Base-by-base conservation (phyloP, 805 yeast species). In the Wickerhamomyces canadensis region DNA sequence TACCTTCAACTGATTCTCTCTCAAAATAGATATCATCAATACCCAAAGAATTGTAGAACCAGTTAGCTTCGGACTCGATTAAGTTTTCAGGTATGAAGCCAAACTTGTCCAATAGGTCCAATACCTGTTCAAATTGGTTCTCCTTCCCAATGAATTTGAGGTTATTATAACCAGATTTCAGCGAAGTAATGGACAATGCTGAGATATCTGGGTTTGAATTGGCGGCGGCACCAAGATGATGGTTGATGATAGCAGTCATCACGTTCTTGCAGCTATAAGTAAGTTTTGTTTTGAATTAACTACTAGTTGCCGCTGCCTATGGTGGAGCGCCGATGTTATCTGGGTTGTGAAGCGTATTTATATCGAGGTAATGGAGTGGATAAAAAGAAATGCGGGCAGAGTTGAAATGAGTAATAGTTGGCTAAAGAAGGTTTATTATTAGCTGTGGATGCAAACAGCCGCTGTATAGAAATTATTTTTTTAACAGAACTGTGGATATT, bases 21-120 rank as follows among this genome's bases (percentile, higher is more conserved):
- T 93, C 93, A 58, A 91, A 89, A 62, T 84, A 91, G 22, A 86
- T 81, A 55, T 88, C 96, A 56, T 89, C 96, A 42, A 91, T 87
- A 19, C 96, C 96, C 47, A 91, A 70, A 28, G 75, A 64, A 40
- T 83, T 77, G 66, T 93, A 93, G 59, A 91, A 89, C 94, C 96
- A 88, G 42, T 70, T 74, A 7, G 91, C 80, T 63, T 91, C 98
- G 38, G 74, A 68, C 61, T 88, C 96, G 47, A 91, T 84, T 51
- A 87, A 69, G 39, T 75, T 64, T 51, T 84, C 95, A 9, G 98
- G 98, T 43, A 91, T 84, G 55, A 91, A 85, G 0, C 96, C 98
- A 24, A 81, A 77, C 37, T 74, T 70, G 57, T 87, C 95, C 39
- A 91, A 65, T 28, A 78, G 70, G 56, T 87, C 95, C 61, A 87